Percentiles rank a stretch among this genome's conserved stretches.
phyloP scores from a whole-genome alignment of 2,329 filamentous ascomycete species.

The Aspergillus alliaceus region DNA sequence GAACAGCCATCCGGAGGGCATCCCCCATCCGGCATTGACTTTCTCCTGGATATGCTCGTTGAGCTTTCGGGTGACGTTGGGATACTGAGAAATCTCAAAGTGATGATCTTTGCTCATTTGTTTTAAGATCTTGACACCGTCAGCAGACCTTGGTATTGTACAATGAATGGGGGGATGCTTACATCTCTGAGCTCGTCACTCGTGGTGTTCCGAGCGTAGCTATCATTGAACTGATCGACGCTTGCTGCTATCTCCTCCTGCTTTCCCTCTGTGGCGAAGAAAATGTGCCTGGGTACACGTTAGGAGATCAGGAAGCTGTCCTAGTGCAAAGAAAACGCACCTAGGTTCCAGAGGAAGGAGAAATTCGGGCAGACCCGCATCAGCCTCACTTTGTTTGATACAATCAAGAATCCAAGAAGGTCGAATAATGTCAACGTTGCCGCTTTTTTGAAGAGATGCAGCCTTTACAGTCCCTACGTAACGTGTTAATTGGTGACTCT shows the following conservation, averaged over 20 bases:
- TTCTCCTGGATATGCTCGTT: slow-evolving; percentile 55
- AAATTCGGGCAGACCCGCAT: slow-evolving; percentile 53
- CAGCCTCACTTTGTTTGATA: slow-evolving; percentile 59
- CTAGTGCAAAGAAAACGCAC: slow-evolving; percentile 20
- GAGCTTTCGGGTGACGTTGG: slow-evolving; percentile 55
- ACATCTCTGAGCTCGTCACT: slow-evolving; percentile 60
- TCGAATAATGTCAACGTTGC: slow-evolving; percentile 69
- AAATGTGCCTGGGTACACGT: slow-evolving; percentile 61
- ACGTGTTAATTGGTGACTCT: slow-evolving; percentile 12
- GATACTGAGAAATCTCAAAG: slow-evolving; percentile 43
- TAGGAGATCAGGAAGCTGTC: background rate
- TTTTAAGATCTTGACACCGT: slow-evolving; percentile 36
- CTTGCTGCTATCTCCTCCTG: slow-evolving; percentile 58
- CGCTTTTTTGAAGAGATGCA: slow-evolving; percentile 74
- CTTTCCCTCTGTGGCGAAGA: slow-evolving; percentile 63
- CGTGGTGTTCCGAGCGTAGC: slow-evolving; percentile 71
- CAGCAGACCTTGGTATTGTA: background rate
- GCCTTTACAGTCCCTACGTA: slow-evolving; percentile 66
- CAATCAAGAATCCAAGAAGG: slow-evolving; percentile 85
- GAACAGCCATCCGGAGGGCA: slow-evolving; percentile 50
- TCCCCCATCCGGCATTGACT: slow-evolving; percentile 31
- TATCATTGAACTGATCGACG: slow-evolving; percentile 78
- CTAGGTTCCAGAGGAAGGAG: slow-evolving; percentile 65
- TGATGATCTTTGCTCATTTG: slow-evolving; percentile 35
- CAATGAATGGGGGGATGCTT: slow-evolving; percentile 16